Percentiles rank a stretch among this genome's conserved stretches.
Conservation (phyloP, 2,329 filamentous ascomycete genomes). For the Helotiales sp. region DNA sequence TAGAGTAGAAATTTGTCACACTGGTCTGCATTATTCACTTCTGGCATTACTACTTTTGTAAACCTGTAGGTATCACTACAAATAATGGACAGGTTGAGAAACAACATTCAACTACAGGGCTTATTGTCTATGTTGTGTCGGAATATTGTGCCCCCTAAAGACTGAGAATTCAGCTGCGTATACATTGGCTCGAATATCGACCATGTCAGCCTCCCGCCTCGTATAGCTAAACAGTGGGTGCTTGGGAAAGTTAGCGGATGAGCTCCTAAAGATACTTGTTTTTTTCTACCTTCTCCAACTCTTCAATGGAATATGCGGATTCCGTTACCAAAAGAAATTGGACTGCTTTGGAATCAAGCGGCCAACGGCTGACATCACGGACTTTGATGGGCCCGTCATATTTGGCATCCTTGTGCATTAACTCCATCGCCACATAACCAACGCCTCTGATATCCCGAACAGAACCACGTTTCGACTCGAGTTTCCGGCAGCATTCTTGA, state of each 20-base stretch:
- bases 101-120: neutral
- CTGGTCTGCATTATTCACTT: too few relatives aligned
- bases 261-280: neutral
- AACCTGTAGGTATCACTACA: too few relatives aligned
- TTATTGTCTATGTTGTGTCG: neutral
- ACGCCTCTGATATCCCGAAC: slow-evolving; percentile 23
- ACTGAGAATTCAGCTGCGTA: neutral
- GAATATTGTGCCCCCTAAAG: neutral
- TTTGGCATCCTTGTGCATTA: slow-evolving; percentile 21
- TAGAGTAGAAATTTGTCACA: too few relatives aligned
- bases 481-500: slow-evolving; percentile 20
- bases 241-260: neutral
- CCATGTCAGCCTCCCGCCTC: neutral
- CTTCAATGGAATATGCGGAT: slow-evolving; percentile 1
- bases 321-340: slow-evolving; percentile 18
- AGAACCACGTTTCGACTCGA: slow-evolving; percentile 9
- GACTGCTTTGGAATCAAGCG: slow-evolving; percentile 7
- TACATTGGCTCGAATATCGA: neutral
- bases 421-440: slow-evolving; percentile 24
- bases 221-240: neutral
- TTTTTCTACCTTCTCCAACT: neutral
- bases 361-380: slow-evolving; percentile 15
- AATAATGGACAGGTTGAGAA: too few relatives aligned
- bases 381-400: slow-evolving; percentile 15
- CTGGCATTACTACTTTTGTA: too few relatives aligned